phyloP scores from a whole-genome alignment of 2,329 filamentous ascomycete genomes.

The Claviceps humidiphila region DNA sequence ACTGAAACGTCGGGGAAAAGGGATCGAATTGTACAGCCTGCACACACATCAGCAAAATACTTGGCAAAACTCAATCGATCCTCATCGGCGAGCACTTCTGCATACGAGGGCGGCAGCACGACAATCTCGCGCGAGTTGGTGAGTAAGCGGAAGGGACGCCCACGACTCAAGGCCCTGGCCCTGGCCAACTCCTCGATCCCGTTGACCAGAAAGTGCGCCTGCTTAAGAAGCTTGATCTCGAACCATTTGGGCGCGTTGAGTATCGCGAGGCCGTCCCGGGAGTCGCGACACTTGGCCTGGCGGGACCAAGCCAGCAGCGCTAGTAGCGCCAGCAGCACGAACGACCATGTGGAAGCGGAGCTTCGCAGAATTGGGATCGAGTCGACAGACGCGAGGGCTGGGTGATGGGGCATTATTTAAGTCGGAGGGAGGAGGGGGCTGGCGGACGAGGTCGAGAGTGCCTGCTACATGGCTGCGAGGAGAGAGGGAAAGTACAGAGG shows the following conservation, averaged over 20 bases:
- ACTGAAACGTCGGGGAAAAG: background rate
- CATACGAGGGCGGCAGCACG: conserved; percentile 6
- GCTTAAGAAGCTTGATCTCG: conserved; percentile 5
- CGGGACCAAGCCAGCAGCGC: conserved; percentile 21
- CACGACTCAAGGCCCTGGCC: conserved; percentile 1
- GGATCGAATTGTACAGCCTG: background rate
- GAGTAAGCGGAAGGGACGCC: conserved; percentile 5
- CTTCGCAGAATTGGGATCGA: background rate
- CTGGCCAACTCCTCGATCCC: conserved; percentile 5
- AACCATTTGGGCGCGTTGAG: conserved; percentile 7
- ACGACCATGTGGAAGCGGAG: conserved; percentile 14
- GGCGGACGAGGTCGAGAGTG: no score
- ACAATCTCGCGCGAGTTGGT: conserved; percentile 7
- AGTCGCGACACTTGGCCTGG: background rate
- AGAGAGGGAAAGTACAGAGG: no score
- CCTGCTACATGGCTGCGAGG: no score
- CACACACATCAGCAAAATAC: conserved; percentile 7
- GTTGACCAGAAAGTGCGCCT: conserved; percentile 3
- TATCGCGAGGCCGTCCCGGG: background rate
- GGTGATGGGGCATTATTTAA: no score
- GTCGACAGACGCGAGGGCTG: background rate
- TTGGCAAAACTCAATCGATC: conserved; percentile 6
- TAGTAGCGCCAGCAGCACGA: conserved; percentile 38
- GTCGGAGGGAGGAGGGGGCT: no score
- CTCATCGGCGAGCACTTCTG: conserved; percentile 3